Evolutionary conservation across 176 grass and related monocot genomes (phyloP), one percentile per base, ranked within the genome.

Genomic region (Oryza officinalis): DNA sequence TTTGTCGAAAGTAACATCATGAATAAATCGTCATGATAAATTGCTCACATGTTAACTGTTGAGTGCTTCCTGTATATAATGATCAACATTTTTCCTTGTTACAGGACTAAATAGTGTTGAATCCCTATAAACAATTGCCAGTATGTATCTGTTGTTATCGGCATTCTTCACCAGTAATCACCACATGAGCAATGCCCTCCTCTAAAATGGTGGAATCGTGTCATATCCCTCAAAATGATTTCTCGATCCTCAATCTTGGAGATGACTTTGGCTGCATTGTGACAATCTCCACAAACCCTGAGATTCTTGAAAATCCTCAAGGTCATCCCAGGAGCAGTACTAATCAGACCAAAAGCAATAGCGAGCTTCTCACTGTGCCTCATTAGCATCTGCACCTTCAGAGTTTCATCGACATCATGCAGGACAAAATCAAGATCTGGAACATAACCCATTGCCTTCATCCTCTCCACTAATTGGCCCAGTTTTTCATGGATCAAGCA

Each of bases 301-400:
- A 94, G 92, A 75, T 94, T 94, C 79, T 94, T 94, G 86, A 91
- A 94, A 46, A 94, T 88, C 71, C 83, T 52, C 77, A 94, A 79
- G 41, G 80, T 84, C 37, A 59, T 81, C 72, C 86, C 71, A 73
- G 86, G 65, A 13, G 75, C 68, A 23, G 79, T 88, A 82, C 65
- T 94, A 54, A 94, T 86, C 30, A 94, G 59, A 45, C 88, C 92
- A 81, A 94, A 94, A 80, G 88, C 79, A 80, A 94, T 94, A 20
- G 92, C 86, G 0, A 94, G 88, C 72, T 91, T 94, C 77, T 94
- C 88, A 10, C 92, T 88, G 63, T 94, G 92, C 80, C 92, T 88
- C 92, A 94, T 94, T 27, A 91, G 83, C 83, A 91, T 91, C 69
- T 88, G 71, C 27, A 40, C 76, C 79, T 94, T 94, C 40, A 86